A percentile compares a stretch with the other conserved stretches of the same genome.
phyloP scores from a whole-genome alignment of 176 grass and related monocot species.

The Oropetium thomaeum region DNA sequence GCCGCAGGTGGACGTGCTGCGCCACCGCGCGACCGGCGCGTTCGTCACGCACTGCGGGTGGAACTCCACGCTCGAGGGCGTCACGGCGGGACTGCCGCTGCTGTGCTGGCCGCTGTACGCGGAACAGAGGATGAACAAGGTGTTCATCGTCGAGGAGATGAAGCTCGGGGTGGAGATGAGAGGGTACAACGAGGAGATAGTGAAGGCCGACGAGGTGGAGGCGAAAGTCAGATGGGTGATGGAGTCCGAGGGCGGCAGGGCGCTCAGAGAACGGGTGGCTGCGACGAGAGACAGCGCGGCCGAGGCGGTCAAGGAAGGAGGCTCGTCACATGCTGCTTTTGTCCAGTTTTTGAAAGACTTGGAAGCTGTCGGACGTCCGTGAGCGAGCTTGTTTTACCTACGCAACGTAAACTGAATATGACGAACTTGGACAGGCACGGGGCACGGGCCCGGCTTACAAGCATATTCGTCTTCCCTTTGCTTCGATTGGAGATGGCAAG shows the following conservation, averaged over 20 bases:
- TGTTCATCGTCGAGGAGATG: constrained; percentile 43
- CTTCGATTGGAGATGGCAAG: background rate
- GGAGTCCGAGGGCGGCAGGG: constrained; percentile 13
- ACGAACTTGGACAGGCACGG: background rate
- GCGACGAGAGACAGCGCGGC: background rate
- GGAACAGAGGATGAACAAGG: constrained; percentile 59
- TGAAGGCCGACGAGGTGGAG: constrained; percentile 40
- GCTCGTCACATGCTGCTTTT: constrained; percentile 31
- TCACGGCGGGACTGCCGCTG: constrained; percentile 38
- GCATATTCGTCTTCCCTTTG: background rate
- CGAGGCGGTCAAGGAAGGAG: constrained; percentile 13
- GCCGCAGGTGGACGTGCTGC: constrained; percentile 52
- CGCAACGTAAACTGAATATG: background rate
- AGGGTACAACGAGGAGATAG: constrained; percentile 36
- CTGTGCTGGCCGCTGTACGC: constrained; percentile 53
- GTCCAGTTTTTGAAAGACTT: constrained; percentile 8
- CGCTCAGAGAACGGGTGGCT: background rate
- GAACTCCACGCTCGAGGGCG: constrained; percentile 45
- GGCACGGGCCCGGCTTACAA: background rate
- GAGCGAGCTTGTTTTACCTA: background rate
- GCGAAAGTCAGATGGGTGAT: constrained; percentile 45
- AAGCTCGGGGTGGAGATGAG: constrained; percentile 33
- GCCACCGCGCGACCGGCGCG: constrained; percentile 31
- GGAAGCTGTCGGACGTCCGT: background rate
- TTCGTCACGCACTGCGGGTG: constrained; percentile 45